These are phyloP conservation scores for Lipomyces spencermartinsiae DNA, from an alignment of 805 yeast genomes.

Conservation along the genomic window DNA sequence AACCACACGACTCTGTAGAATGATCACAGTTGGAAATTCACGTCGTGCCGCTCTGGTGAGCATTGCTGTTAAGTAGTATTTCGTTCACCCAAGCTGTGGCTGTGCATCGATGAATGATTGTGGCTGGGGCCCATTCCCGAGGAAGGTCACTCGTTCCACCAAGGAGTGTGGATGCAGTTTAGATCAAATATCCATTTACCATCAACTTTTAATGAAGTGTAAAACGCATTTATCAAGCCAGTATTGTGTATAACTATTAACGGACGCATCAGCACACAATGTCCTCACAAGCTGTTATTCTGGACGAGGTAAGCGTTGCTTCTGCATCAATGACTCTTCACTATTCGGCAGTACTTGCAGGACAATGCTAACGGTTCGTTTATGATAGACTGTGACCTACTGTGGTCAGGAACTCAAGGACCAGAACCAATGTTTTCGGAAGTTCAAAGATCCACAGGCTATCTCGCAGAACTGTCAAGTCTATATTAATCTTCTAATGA, in stretches of 20 bases:
- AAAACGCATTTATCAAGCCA: not conserved
- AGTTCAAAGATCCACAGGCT: not conserved
- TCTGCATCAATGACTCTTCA: not conserved
- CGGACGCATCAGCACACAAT: not conserved
- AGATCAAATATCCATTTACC: not conserved
- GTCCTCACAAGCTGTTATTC: not conserved
- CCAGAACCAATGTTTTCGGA: not conserved
- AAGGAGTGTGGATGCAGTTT: too few species aligned
- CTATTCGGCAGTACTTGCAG: not conserved
- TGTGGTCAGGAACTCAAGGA: slow-evolving; percentile 4
- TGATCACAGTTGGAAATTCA: not conserved
- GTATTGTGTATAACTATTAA: not conserved
- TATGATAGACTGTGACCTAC: not conserved
- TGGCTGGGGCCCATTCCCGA: not conserved
- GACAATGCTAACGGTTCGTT: not conserved
- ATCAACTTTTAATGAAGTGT: not conserved
- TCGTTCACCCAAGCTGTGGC: not conserved
- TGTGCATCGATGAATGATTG: not conserved
- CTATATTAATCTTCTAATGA: not conserved
- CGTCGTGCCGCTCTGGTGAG: not conserved
- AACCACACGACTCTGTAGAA: not conserved
- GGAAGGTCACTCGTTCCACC: not conserved
- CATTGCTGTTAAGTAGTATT: not conserved
- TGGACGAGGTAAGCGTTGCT: not conserved
- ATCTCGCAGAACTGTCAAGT: not conserved